Evolutionary conservation across 177 flowering plant species (phyloP).

Genomic region (Vitis hybrid): DNA sequence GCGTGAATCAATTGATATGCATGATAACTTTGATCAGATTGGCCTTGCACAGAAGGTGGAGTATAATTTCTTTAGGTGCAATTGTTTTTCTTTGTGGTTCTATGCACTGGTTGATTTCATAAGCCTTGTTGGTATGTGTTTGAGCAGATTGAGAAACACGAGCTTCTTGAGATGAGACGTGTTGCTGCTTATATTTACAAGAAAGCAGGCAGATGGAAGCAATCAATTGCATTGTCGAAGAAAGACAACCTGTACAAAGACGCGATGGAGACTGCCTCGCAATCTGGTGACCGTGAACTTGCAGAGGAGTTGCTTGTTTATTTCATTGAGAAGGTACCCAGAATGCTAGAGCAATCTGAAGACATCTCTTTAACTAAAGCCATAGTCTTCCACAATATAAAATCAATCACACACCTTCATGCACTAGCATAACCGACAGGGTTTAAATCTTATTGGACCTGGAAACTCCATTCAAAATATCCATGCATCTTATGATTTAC

Average conservation of each 20-base stretch:
- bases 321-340: slow-evolving; percentile 87
- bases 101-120: not conserved
- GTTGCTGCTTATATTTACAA: slow-evolving; percentile 97
- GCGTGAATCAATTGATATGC: slow-evolving; percentile 92
- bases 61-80: slow-evolving; percentile 2
- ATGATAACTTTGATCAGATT: slow-evolving; percentile 93
- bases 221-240: slow-evolving; percentile 96
- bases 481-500: too few relatives aligned
- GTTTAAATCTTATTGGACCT: too few relatives aligned
- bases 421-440: too few relatives aligned
- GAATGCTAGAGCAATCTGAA: too few relatives aligned
- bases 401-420: too few relatives aligned
- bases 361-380: too few relatives aligned
- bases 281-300: slow-evolving; percentile 96
- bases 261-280: slow-evolving; percentile 98
- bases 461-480: too few relatives aligned
- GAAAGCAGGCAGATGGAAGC: slow-evolving; percentile 98
- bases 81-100: not conserved
- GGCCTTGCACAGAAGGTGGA: slow-evolving; percentile 98
- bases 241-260: slow-evolving; percentile 93
- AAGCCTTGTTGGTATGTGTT: slow-evolving; percentile 1
- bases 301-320: slow-evolving; percentile 96
- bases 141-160: slow-evolving; percentile 95
- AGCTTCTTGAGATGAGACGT: slow-evolving; percentile 98
- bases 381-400: too few relatives aligned